A percentile compares a stretch with the other conserved stretches of the same genome.
phyloP scores from a whole-genome alignment of 2,329 filamentous ascomycete genomes.

The Sphaerulina musiva region DNA sequence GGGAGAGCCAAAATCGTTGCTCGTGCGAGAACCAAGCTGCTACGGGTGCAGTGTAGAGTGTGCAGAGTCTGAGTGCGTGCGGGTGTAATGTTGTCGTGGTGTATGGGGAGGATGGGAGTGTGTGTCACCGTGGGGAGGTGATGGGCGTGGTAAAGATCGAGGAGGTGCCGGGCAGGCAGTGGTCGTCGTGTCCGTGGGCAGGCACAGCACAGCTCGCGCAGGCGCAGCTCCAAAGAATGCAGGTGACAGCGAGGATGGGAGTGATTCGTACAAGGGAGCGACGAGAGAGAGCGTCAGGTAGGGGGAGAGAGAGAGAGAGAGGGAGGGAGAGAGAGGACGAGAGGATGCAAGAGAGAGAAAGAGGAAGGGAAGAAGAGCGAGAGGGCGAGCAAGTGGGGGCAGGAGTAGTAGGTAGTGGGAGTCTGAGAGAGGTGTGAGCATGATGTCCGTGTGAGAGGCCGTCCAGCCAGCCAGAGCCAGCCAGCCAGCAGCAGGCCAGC shows the following conservation, averaged over 20 bases:
- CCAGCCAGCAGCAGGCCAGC: background rate
- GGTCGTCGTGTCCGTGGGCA: conserved; percentile 5
- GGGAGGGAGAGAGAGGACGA: background rate
- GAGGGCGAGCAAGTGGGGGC: background rate
- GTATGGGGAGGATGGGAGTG: background rate
- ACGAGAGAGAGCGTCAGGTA: background rate
- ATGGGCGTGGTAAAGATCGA: conserved; percentile 9
- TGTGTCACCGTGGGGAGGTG: background rate
- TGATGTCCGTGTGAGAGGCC: background rate
- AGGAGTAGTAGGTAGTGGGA: background rate
- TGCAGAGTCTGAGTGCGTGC: conserved; percentile 13
- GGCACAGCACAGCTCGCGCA: background rate
- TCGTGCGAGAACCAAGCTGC: conserved; percentile 11
- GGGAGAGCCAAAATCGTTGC: conserved; percentile 13
- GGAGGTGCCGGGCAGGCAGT: conserved; percentile 4
- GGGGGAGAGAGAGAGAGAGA: too few relatives aligned
- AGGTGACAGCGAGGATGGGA: conserved; percentile 5
- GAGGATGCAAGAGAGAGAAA: background rate
- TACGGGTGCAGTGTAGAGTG: conserved; percentile 10
- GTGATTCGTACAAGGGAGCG: background rate
- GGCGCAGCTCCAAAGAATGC: conserved; percentile 7
- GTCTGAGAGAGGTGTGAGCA: background rate
- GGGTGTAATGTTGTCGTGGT: conserved; percentile 3
- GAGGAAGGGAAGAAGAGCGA: background rate
- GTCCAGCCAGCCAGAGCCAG: background rate